Base-by-base conservation (phyloP, 164 flowering plant genomes). In the Stephania japonica region DNA sequence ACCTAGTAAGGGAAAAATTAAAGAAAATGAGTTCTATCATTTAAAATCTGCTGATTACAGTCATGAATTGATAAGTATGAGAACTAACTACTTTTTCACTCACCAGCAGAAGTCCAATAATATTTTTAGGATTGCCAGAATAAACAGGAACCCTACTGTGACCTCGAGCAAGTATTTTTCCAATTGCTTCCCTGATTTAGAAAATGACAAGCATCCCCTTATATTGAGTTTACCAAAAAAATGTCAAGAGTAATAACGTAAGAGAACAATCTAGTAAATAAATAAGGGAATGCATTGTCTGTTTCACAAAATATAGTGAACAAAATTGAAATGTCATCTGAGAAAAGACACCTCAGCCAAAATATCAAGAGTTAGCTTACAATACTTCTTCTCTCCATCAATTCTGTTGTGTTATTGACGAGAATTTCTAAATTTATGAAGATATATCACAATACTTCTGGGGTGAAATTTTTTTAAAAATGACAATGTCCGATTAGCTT, bases 101-200 rank as follows among this genome's bases (percentile, higher is more conserved):
- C 65, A 95, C 99, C 94, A 95, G 80, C 69, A 95, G 83, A 74
- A 95, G 98, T n/a, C 99, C 99, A 84, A 95, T 93, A 23, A 95
- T 81, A 70, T 93, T 95, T 77, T 84, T 95, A 6, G 94, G 92
- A 78, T 85, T 95, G 70, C 99, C 98, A 72, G 97, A 87, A 84
- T 91, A 95, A 7, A 95, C 97, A 83, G 99, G 99, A 79, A 95
- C 94, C 77, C 99, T 85, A 75, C 99, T 95, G 82, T 95, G 99
- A 44, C 99, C 99, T n/a, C 97, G 89, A 75, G 99, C 92, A 75
- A 95, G 93, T 74, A 95, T 80, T 84, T 91, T 92, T 32, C 99
- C 99, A 86, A 95, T 91, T 73, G 96, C 98, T 84, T 95, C 99
- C 99, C 99, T 95, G 87, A 67, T 65, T 75, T 61, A 68, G n/a